A percentile compares a stretch with the other conserved stretches of the same genome.
phyloP scores from a whole-genome alignment of 768 basidiomycete species.

The Collybiopsis confluens region DNA sequence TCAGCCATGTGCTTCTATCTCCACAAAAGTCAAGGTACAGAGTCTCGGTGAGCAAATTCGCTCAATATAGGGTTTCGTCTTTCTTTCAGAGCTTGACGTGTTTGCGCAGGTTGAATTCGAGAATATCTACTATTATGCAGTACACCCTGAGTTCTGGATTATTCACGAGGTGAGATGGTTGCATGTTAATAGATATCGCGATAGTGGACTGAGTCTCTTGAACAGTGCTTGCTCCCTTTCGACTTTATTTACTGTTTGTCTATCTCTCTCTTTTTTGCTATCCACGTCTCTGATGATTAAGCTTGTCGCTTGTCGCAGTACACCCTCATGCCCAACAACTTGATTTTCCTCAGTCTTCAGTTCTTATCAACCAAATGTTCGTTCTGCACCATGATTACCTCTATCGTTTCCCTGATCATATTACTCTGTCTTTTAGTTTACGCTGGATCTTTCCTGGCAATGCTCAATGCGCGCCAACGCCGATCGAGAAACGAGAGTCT shows the following conservation, averaged over 20 bases:
- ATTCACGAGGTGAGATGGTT: slow-evolving; percentile 28
- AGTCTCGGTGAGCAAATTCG: background rate
- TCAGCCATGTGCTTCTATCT: slow-evolving; percentile 33
- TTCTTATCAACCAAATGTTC: slow-evolving; percentile 42
- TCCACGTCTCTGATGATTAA: background rate
- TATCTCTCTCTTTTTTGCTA: background rate
- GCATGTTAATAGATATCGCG: background rate
- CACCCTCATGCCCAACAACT: slow-evolving; percentile 37
- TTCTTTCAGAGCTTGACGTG: background rate
- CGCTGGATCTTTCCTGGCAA: slow-evolving; percentile 36
- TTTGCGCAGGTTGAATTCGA: slow-evolving; percentile 26
- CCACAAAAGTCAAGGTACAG: slow-evolving; percentile 20
- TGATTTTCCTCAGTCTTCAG: slow-evolving; percentile 38
- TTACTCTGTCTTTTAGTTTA: slow-evolving; percentile 31
- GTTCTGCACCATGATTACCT: slow-evolving; percentile 8
- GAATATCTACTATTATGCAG: slow-evolving; percentile 31
- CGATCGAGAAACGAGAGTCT: background rate
- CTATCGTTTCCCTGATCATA: background rate
- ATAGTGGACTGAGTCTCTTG: slow-evolving; percentile 14
- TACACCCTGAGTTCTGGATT: slow-evolving; percentile 34
- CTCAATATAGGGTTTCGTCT: too few relatives aligned
- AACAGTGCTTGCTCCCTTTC: slow-evolving; percentile 40
- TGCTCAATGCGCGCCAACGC: slow-evolving; percentile 38
- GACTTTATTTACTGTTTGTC: slow-evolving; percentile 36
- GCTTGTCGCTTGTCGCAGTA: slow-evolving; percentile 31